Conservation (phyloP, 1,139 yeast genomes). For the Yamadazyma triangularis region DNA sequence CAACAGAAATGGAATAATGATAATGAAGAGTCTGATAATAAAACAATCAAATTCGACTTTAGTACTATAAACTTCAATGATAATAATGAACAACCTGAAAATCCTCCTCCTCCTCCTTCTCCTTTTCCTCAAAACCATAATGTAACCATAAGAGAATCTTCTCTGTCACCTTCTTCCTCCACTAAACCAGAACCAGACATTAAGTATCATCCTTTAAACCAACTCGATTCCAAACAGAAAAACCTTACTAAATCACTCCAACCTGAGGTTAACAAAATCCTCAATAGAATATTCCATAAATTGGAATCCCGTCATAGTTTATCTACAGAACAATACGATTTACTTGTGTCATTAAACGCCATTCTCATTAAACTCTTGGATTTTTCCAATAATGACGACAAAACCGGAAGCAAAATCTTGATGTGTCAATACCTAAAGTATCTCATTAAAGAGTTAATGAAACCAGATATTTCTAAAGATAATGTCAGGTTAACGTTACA, state of each 20-base stretch:
- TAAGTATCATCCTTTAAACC: slow-evolving; percentile 8
- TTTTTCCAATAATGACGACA: slow-evolving; percentile 17
- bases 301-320: slow-evolving; percentile 29
- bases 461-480: slow-evolving; percentile 13
- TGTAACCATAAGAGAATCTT: slow-evolving; percentile 14
- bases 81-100: slow-evolving; percentile 8
- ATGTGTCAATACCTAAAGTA: slow-evolving; percentile 40
- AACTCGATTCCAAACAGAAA: slow-evolving; percentile 20
- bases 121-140: too few relatives aligned
- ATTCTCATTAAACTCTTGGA: slow-evolving; percentile 23
- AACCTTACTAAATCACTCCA: slow-evolving; percentile 19
- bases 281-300: slow-evolving; percentile 33
- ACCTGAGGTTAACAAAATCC: slow-evolving; percentile 28
- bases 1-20: slow-evolving; percentile 31
- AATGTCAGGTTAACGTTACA: slow-evolving; percentile 20
- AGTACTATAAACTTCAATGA: too few relatives aligned
- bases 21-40: too few relatives aligned
- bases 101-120: slow-evolving; percentile 9
- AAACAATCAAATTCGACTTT: slow-evolving; percentile 32
- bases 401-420: slow-evolving; percentile 22
- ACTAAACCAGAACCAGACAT: slow-evolving; percentile 3
- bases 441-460: slow-evolving; percentile 34
- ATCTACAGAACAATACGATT: slow-evolving; percentile 34
- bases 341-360: slow-evolving; percentile 29
- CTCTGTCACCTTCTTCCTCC: slow-evolving; percentile 11